Evolutionary conservation across 1,284 basidiomycete genomes (phyloP).

Genomic region (Ceratobasidium sp.): DNA sequence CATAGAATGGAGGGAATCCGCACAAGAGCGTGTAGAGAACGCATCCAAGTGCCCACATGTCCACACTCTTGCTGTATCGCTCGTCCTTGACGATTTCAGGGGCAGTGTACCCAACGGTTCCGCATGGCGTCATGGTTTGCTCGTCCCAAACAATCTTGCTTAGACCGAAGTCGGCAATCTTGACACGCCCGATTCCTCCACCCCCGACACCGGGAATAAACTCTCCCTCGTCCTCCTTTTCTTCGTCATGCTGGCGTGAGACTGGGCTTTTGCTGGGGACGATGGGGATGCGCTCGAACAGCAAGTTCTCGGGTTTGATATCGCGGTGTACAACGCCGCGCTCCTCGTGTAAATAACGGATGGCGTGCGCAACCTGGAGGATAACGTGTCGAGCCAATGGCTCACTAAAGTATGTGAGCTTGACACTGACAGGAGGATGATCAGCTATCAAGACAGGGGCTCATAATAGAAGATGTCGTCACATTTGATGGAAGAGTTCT

Average conservation of each 20-base stretch:
- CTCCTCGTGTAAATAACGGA: slow-evolving; percentile 97
- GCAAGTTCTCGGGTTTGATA: slow-evolving; percentile 98
- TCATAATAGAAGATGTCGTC: slow-evolving; percentile 30
- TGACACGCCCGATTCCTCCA: slow-evolving; percentile 96
- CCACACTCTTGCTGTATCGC: slow-evolving; percentile 97
- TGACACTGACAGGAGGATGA: slow-evolving; percentile 65
- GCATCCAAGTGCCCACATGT: slow-evolving; percentile 99
- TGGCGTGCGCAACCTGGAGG: slow-evolving; percentile 94
- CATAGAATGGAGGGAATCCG: slow-evolving; percentile 98
- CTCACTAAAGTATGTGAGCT: slow-evolving; percentile 98
- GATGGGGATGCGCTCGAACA: slow-evolving; percentile 95
- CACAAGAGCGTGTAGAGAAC: slow-evolving; percentile 99
- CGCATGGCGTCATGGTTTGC: slow-evolving; percentile 99
- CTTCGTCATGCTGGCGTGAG: slow-evolving; percentile 94
- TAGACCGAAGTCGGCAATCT: slow-evolving; percentile 98
- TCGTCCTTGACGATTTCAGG: slow-evolving; percentile 99
- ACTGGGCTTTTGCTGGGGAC: slow-evolving; percentile 83
- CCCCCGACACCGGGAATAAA: slow-evolving; percentile 92
- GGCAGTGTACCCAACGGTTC: slow-evolving; percentile 98
- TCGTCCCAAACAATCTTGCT: slow-evolving; percentile 99
- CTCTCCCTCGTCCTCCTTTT: slow-evolving; percentile 98
- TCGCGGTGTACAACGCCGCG: slow-evolving; percentile 97
- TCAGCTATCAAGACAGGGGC: slow-evolving; percentile 24
- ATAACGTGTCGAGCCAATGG: slow-evolving; percentile 96
- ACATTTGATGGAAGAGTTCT: slow-evolving; percentile 98